Evolutionary conservation across 257 asterid species (phyloP).

Genomic region (Petrea volubilis): DNA sequence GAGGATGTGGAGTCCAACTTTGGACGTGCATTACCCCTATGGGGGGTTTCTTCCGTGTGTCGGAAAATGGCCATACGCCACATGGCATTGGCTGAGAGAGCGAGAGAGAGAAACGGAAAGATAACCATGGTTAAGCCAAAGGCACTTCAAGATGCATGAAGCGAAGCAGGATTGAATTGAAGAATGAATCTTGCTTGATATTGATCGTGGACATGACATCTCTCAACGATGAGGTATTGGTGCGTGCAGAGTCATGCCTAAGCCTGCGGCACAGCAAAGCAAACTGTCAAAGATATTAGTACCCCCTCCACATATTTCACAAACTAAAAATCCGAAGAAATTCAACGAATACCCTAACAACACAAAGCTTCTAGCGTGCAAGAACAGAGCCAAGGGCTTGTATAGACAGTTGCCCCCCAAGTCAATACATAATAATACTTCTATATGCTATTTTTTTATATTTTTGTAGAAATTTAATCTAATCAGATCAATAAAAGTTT

Average conservation of each 20-base stretch:
- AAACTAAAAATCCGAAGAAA: not conserved
- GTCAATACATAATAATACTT: too few species aligned
- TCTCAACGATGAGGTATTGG: constrained; percentile 74
- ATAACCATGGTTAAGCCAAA: constrained; percentile 96
- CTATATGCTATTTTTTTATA: too few species aligned
- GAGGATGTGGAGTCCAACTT: constrained; percentile 29
- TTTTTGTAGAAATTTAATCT: too few species aligned
- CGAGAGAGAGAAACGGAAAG: constrained; percentile 27
- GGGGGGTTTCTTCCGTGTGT: constrained; percentile 48
- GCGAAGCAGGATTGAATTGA: constrained; percentile 31
- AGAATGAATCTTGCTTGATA: constrained; percentile 36
- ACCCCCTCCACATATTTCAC: constrained; percentile 5
- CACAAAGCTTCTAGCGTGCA: not conserved
- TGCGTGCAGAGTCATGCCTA: constrained; percentile 62
- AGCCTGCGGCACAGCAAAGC: constrained; percentile 99
- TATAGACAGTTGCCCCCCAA: not conserved
- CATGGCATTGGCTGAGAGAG: constrained; percentile 38
- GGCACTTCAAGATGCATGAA: constrained; percentile 37
- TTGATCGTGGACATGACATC: constrained; percentile 30
- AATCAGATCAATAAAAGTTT: too few species aligned
- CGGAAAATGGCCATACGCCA: constrained; percentile 43
- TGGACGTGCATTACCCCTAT: constrained; percentile 52
- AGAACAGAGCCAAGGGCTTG: too few species aligned
- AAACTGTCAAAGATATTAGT: constrained; percentile 87
- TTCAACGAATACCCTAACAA: too few species aligned